Evolutionary conservation across 208 protist genomes (phyloP), one percentile per base, ranked within the genome.

Genomic region (Trypanosoma vivax): DNA sequence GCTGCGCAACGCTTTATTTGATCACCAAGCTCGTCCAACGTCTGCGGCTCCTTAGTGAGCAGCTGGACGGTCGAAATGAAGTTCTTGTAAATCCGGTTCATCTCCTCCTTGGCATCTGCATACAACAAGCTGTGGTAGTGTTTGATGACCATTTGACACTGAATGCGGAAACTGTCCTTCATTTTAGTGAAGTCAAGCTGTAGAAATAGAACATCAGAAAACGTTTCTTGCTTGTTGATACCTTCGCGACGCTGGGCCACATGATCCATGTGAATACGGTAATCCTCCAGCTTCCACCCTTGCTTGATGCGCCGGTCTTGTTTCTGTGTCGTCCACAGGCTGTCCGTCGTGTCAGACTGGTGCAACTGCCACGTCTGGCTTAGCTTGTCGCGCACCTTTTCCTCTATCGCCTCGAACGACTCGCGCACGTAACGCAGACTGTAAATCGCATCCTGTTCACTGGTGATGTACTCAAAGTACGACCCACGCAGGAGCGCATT

Each of bases 161-260:
- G 96, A 35, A 69, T 65, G 14, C 96, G 76, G 60, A 98, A 94
- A 9, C 93, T 89, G 39, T 95, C 79, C 87, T 99, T 98, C 76
- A 99, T 95, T 50, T 85, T 88, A 28, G 81, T 83, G 75, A 92
- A 98, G 73, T 99, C 96, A 5, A 99, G 69, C 59, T 95, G 80
- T 33, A 99, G 48, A 74, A 98, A 99, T 37, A 90, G 61, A 14
- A 98, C 92, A 57, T 94, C 87, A 21, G 80, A 76, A 42, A 90
- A 97, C 16, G 94, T 87, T 64, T 99, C 96, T 62, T 97, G 91
- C 59, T 96, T 96, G 62, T 97, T 85, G 47, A 99, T 97, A 23
- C 91, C 86, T 23, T 92, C 79, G 30, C 95, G 76, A 43, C 89
- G 78, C 59, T 98, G 88, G 29, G 81, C 79, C 42, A 98, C 97